Base-by-base conservation (phyloP, 345 rosid genomes). In the Streptanthus diversifolius region DNA sequence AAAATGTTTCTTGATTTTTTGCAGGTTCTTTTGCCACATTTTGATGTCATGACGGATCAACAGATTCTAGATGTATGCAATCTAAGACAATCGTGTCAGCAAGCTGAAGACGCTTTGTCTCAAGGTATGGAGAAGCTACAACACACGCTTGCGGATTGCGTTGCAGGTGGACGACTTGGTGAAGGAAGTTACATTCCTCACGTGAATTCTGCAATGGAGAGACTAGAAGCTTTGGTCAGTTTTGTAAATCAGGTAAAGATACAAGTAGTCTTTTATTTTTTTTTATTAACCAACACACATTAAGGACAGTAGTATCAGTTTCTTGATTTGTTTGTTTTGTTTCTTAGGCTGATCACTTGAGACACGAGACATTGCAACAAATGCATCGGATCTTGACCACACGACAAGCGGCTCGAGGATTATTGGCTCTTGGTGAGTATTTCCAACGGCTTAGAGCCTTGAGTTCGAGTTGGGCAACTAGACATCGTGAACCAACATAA, bases 41-140 rank as follows among this genome's bases (percentile, higher is more conserved):
- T 95, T 49, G 86, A 90, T n/a, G 77, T 88, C 48, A 65, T 95
- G 81, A 78, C 95, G 5, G 96, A 91, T 1, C 82, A 80, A 27
- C 97, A 95, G 37, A 5, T 72, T 49, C 24, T 80, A 43, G 84
- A 86, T 49, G 86, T 87, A 47, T 62, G 61, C 60, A 91, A 79
- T 72, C 83, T 95, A 37, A 75, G 39, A 76, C 85, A 85, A 71
- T 84, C 95, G 1, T 95, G 99, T 80, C 93, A 91, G 52, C 99
- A 95, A 83, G 99, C 97, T 1, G 99, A 95, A 85, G 99, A 95
- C 37, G 99, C 99, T 2, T 82, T 95, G 54, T 79, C 89, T 0
- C 93, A 88, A 78, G 99, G 96, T 18, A 87, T 89, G 97, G 99
- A 86, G 15, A 95, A 84, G 81, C 87, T 95, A 33, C 96, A 88